phyloP scores from a whole-genome alignment of 1,284 basidiomycete species.

The Puccinia novopanici region DNA sequence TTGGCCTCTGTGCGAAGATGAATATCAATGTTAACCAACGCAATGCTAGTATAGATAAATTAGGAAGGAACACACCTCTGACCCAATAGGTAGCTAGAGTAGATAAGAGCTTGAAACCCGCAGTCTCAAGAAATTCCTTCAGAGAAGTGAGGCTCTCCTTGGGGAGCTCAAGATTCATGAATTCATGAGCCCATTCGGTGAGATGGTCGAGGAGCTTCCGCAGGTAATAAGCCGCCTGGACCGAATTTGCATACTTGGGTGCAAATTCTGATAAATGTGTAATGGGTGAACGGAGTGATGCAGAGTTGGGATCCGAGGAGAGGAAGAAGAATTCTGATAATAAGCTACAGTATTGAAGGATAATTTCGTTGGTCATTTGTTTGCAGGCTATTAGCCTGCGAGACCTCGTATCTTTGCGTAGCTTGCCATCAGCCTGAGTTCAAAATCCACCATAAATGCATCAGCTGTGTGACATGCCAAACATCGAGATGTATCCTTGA shows the following conservation, averaged over 20 bases:
- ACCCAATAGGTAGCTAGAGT: slow-evolving; percentile 78
- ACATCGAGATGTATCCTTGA: too few species aligned
- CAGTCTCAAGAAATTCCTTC: slow-evolving; percentile 75
- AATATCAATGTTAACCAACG: neutral
- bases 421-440: neutral
- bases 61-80: slow-evolving; percentile 65
- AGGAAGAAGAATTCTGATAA: slow-evolving; percentile 87
- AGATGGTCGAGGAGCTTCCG: slow-evolving; percentile 79
- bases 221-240: slow-evolving; percentile 80
- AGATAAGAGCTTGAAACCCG: slow-evolving; percentile 84
- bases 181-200: slow-evolving; percentile 79
- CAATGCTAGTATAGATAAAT: neutral
- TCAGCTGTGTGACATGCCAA: neutral
- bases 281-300: slow-evolving; percentile 62
- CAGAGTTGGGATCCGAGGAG: slow-evolving; percentile 68
- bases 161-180: slow-evolving; percentile 77
- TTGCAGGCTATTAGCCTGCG: slow-evolving; percentile 57
- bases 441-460: neutral
- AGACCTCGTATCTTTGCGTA: slow-evolving; percentile 55
- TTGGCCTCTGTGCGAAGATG: slow-evolving; percentile 70
- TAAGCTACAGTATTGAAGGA: slow-evolving; percentile 81
- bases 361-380: slow-evolving; percentile 83
- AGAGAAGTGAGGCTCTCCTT: slow-evolving; percentile 71
- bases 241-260: slow-evolving; percentile 74
- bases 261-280: slow-evolving; percentile 66